These are phyloP conservation scores for Rhizophora apiculata DNA, from an alignment of 345 rosid species.

Conservation along the genomic window DNA sequence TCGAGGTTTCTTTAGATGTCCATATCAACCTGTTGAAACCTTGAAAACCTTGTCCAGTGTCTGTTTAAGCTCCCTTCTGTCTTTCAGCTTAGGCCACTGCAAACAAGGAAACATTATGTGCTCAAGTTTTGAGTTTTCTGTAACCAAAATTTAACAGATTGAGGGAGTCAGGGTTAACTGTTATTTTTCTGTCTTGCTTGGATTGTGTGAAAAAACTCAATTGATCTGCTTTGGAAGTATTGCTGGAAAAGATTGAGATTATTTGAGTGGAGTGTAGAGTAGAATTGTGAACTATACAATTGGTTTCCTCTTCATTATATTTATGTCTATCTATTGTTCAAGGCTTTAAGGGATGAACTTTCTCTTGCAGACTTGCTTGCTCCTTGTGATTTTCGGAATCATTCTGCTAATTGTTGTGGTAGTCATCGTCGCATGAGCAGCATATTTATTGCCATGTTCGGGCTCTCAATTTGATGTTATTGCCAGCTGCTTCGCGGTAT, in stretches of 20 bases:
- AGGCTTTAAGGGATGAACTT: not conserved
- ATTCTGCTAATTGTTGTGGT: constrained; percentile 56
- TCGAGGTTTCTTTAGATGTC: not conserved
- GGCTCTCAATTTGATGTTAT: not conserved
- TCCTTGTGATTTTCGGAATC: constrained; percentile 63
- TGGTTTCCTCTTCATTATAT: not conserved
- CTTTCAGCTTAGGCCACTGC: too few species aligned
- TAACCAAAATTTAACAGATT: not conserved
- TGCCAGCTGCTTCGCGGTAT: not conserved
- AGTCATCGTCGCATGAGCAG: constrained; percentile 47
- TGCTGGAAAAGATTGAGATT: not conserved
- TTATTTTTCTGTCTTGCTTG: not conserved
- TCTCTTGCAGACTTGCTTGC: constrained; percentile 61
- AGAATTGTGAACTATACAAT: not conserved
- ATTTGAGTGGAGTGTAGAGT: not conserved
- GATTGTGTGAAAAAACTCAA: not conserved
- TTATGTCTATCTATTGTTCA: not conserved
- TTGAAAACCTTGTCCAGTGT: not conserved
- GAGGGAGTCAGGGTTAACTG: not conserved
- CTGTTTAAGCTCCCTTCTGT: too few species aligned
- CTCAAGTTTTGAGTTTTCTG: not conserved
- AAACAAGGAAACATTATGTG: not conserved
- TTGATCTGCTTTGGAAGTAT: not conserved
- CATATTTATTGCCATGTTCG: not conserved
- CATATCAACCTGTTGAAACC: not conserved